phyloP scores from a whole-genome alignment of 2,329 filamentous ascomycete genomes.

The Fusarium succisae region DNA sequence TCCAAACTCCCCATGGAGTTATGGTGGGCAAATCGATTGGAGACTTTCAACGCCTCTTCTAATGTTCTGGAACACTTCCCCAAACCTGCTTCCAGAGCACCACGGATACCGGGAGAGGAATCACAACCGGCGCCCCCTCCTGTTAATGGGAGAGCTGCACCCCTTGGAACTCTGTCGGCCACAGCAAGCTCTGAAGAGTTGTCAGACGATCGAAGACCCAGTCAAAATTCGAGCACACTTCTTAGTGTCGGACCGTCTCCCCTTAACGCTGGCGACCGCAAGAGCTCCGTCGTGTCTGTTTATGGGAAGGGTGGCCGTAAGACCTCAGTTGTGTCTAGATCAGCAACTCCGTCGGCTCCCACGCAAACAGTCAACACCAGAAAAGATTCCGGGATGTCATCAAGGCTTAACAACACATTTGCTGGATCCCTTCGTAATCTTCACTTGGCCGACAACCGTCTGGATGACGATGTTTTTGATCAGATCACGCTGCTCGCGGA shows the following conservation, averaged over 20 bases:
- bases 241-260: conserved; percentile 81
- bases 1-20: conserved; percentile 88
- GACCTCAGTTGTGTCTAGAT: conserved; percentile 81
- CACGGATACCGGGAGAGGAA: conserved; percentile 67
- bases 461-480: conserved; percentile 95
- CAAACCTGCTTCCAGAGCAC: conserved; percentile 78
- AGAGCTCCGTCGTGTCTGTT: conserved; percentile 85
- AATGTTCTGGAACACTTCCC: conserved; percentile 93
- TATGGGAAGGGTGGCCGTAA: conserved; percentile 84
- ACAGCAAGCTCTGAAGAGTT: conserved; percentile 84
- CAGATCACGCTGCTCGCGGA: conserved; percentile 85
- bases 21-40: conserved; percentile 93
- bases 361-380: conserved; percentile 65
- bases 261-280: conserved; percentile 70
- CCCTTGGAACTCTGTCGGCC: conserved; percentile 57
- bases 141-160: conserved; percentile 53
- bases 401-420: conserved; percentile 85
- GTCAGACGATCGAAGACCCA: conserved; percentile 75
- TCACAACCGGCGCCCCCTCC: conserved; percentile 46
- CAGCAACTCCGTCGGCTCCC: conserved; percentile 57
- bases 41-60: conserved; percentile 93
- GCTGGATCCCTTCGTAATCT: conserved; percentile 84
- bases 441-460: conserved; percentile 90
- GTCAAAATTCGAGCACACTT: conserved; percentile 81
- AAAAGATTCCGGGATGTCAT: conserved; percentile 90